Percentiles rank a stretch among this genome's conserved stretches.
Evolutionary conservation across 2,329 filamentous ascomycete species (phyloP).

Genomic region (Celoporthe dispersa): DNA sequence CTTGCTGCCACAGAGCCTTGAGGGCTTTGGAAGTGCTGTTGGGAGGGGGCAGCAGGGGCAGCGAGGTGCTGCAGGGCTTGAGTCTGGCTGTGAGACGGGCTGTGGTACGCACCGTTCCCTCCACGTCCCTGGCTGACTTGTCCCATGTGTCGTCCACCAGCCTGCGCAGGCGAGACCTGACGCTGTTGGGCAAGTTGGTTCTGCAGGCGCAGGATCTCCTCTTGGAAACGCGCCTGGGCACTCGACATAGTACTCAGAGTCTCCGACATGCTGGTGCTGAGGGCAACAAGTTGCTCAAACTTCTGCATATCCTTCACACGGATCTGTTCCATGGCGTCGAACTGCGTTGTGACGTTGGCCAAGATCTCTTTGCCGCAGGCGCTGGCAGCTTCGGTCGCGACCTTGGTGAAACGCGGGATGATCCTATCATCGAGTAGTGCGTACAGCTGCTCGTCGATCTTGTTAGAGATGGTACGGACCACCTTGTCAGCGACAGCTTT

Average conservation of each 20-base stretch:
- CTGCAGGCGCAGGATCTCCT: conserved; percentile 61
- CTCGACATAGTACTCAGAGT: conserved; percentile 72
- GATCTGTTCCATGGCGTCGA: conserved; percentile 54
- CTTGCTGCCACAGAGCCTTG: conserved; percentile 20
- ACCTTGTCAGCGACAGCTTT: conserved; percentile 75
- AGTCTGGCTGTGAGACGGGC: conserved; percentile 27
- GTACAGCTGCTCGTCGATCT: conserved; percentile 72
- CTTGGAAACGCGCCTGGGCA: conserved; percentile 71
- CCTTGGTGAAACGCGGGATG: conserved; percentile 66
- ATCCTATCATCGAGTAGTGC: conserved; percentile 65
- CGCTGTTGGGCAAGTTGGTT: conserved; percentile 34
- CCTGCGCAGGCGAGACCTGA: conserved; percentile 30
- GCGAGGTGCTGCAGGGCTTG: conserved; percentile 25
- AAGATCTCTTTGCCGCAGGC: conserved; percentile 72
- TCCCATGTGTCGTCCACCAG: conserved; percentile 33
- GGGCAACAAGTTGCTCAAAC: conserved; percentile 72
- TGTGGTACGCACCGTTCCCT: conserved; percentile 28
- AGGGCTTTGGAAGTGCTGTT: conserved; percentile 25
- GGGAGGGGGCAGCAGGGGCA: conserved; percentile 15
- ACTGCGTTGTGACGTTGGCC: conserved; percentile 57
- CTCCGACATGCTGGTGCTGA: conserved; percentile 69
- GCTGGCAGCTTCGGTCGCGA: conserved; percentile 69
- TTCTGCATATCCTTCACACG: conserved; percentile 62
- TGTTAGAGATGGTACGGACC: conserved; percentile 65
- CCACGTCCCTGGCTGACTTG: conserved; percentile 31